phyloP scores from a whole-genome alignment of 345 rosid species.

The Hypericum perforatum region DNA sequence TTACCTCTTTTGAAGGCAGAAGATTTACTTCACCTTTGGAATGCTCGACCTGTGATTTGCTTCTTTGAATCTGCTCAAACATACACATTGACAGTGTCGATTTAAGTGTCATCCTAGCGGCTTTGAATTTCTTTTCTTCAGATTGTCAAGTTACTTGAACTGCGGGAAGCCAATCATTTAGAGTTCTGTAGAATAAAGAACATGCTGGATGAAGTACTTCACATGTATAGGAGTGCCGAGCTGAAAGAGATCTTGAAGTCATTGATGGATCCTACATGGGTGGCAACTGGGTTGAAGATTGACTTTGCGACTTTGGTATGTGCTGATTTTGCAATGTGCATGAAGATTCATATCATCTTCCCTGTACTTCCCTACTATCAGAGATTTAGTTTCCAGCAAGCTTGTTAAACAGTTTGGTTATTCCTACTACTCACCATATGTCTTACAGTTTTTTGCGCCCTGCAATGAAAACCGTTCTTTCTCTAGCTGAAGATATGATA shows the following conservation, averaged over 20 bases:
- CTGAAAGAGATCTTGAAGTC: conserved; percentile 59
- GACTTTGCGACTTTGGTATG: conserved; percentile 76
- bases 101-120: conserved; percentile 10
- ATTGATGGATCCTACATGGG: conserved; percentile 91
- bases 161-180: conserved; percentile 83
- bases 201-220: conserved; percentile 73
- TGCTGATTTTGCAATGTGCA: not conserved
- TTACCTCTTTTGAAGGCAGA: too few species aligned
- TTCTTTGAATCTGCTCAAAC: not conserved
- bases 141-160: conserved; percentile 97
- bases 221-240: conserved; percentile 50
- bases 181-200: conserved; percentile 83
- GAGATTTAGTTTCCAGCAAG: too few species aligned
- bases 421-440: too few species aligned
- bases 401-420: too few species aligned
- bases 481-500: too few species aligned
- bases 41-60: not conserved
- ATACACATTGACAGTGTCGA: not conserved
- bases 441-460: too few species aligned
- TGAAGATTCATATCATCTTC: not conserved
- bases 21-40: not conserved
- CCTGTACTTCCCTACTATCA: too few species aligned
- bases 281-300: conserved; percentile 84
- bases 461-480: too few species aligned
- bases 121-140: conserved; percentile 26